A percentile compares a stretch with the other conserved stretches of the same genome.
These are phyloP conservation scores for Crithidia brevicula DNA, from an alignment of 208 protist genomes.

Conservation along the genomic window DNA sequence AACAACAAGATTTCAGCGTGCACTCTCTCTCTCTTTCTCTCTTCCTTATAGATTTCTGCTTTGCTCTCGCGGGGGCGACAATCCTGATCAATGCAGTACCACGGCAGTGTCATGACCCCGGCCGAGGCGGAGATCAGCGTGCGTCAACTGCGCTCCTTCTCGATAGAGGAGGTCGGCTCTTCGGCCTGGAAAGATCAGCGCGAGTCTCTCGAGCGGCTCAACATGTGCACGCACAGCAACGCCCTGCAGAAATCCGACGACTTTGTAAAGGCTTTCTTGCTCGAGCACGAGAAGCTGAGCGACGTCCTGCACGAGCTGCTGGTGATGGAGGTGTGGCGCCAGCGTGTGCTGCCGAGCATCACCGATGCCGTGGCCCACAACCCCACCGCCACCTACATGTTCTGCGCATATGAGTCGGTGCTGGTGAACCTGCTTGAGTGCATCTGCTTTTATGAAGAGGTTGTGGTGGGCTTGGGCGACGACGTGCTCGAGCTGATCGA, in stretches of 20 bases:
- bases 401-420: constrained; percentile 82
- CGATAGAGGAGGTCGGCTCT: constrained; percentile 66
- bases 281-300: constrained; percentile 80
- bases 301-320: constrained; percentile 86
- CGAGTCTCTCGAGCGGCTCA: constrained; percentile 78
- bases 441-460: constrained; percentile 88
- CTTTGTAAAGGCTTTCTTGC: constrained; percentile 81
- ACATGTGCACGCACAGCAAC: constrained; percentile 93
- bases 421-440: constrained; percentile 91
- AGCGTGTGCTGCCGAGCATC: constrained; percentile 68
- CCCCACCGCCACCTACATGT: constrained; percentile 83
- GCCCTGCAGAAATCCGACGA: constrained; percentile 84
- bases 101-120: constrained; percentile 50
- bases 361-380: constrained; percentile 53
- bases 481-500: constrained; percentile 90
- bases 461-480: constrained; percentile 73
- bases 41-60: constrained; percentile 1
- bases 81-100: constrained; percentile 90
- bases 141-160: constrained; percentile 65
- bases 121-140: constrained; percentile 76
- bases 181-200: constrained; percentile 85
- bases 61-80: no score
- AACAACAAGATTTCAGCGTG: no score
- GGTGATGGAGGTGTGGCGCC: constrained; percentile 86
- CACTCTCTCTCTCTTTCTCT: constrained; percentile 22